Base-by-base conservation (phyloP, 192 early-diverging fungal genomes). In the Spinellus fusiger region DNA sequence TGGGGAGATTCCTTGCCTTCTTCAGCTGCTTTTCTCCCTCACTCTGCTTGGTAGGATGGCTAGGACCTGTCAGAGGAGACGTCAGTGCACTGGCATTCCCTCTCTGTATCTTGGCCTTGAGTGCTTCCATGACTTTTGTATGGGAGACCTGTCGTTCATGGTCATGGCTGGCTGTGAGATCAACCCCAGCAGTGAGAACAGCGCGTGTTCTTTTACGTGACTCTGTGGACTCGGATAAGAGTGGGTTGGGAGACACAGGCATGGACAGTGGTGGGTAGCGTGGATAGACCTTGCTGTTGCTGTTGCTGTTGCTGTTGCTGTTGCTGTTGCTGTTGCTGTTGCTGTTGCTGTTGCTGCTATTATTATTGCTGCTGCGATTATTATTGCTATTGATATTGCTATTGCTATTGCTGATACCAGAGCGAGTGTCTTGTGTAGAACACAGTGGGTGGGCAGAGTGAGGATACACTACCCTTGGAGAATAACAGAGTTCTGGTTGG, bases 71-170 rank as follows among this genome's bases (percentile, higher is more conserved):
- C 20, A 44, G 25, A 31, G 54, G 35, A 4, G 54, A 38, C 5
- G 54, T 25, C 15, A 58, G 25, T 28, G 56, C 38, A 5, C 26
- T 28, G 26, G 23, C 27, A 18, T 25, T 61, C 34, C 63, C 59
- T 29, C 64, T 52, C 61, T 71, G 62, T n/a, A 71, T 61, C 44
- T 71, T 71, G 23, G 69, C 69, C 32, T 71, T 71, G 15, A 71
- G 37, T 13, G 69, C 69, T 26, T 71, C 69, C 69, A 71, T 71
- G 2, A 71, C 69, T 56, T 71, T 60, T 20, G 61, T 49, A 27
- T 71, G 69, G 8, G 59, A 61, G 26, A 56, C 28, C 20, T 44
- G 4, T 3, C 40, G 40, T 12, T 44, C 18, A 44, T 6, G 40
- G 10, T 3, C 1, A 2, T 44, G 3, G 4, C 4, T 44, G 40